Base-by-base conservation (phyloP, 495 filamentous ascomycete species). In the Delitschia confertaspora region DNA sequence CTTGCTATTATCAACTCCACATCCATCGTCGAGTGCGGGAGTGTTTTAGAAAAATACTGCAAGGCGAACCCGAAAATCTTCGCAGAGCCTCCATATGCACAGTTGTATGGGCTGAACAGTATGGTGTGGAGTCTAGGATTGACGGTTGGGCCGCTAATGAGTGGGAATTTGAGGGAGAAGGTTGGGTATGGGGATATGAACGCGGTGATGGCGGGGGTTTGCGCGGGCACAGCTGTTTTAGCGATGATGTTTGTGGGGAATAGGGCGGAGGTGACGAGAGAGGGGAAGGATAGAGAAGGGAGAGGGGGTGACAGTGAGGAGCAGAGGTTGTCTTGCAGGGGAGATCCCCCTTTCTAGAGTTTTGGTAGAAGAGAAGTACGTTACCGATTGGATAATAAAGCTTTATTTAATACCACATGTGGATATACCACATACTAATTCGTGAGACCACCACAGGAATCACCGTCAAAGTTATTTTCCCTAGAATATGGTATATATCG, bases 141-240 rank as follows among this genome's bases (percentile, higher is more conserved):
- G 25, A 71, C 72, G 0, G 30, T 74, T 3, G 74, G 74, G 0
- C 74, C 74, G 11, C 23, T 75, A 16, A 33, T 71, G 3, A 63
- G 64, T 2, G 74, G 72, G 0, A 41, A 35, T 4, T 45, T 77
- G 42, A 75, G 64, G 38, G 68, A 74, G 23, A 44, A 32, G 6
- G 60, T 76, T 26, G 74, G 73, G 1, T 77, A 75, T 50, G 72
- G 74, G 13, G 70, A 75, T 50, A 78, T 78, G 74, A 76, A 73
- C 53, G 54, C 66, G 4, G 65, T 73, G 6, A 47, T 76, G 25
- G 74, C 69, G 3, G 59, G 51, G 0, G 45, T 74, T 19, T 67
- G 65, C 47, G 59, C 51, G n/a, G 29, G 66, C 3, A 71, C 67
- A 5, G 63, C 72, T 16, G 45, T 57, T 14, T 38, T 72, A n/a